Evolutionary conservation across 2,329 filamentous ascomycete species (phyloP).

Genomic region (Curvularia verruculosa): DNA sequence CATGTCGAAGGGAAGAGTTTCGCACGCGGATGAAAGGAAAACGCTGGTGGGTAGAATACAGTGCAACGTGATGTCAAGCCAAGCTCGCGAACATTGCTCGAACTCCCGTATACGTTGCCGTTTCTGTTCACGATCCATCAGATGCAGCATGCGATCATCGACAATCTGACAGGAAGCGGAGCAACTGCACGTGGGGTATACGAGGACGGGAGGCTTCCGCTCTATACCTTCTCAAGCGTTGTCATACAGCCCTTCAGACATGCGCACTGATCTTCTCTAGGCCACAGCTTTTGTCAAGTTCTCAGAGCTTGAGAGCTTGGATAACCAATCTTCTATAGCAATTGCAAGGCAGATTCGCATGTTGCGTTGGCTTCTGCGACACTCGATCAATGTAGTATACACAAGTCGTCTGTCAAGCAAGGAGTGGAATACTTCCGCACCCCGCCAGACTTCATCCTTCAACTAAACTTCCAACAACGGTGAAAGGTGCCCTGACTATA

Average conservation of each 20-base stretch:
- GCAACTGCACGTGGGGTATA: neutral
- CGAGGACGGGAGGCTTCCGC: neutral
- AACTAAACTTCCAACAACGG: neutral
- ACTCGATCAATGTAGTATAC: neutral
- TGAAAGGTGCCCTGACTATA: slow-evolving; percentile 7
- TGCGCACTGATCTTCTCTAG: neutral
- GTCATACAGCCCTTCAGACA: neutral
- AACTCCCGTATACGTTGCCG: neutral
- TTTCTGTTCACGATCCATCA: neutral
- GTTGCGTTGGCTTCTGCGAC: neutral
- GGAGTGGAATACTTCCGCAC: slow-evolving; percentile 9
- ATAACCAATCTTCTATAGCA: neutral
- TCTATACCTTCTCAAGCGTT: neutral
- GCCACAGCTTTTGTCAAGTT: neutral
- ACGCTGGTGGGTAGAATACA: neutral
- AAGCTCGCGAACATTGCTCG: neutral
- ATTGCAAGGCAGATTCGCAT: neutral
- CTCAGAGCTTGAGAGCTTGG: neutral
- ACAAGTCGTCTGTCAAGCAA: neutral
- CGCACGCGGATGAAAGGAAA: neutral
- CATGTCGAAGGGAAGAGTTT: neutral
- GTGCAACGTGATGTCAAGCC: neutral
- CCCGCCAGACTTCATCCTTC: neutral
- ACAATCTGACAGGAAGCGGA: neutral
- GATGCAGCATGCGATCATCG: neutral